Base-by-base conservation (phyloP, 2,329 filamentous ascomycete species). In the Scedosporium minutisporum region DNA sequence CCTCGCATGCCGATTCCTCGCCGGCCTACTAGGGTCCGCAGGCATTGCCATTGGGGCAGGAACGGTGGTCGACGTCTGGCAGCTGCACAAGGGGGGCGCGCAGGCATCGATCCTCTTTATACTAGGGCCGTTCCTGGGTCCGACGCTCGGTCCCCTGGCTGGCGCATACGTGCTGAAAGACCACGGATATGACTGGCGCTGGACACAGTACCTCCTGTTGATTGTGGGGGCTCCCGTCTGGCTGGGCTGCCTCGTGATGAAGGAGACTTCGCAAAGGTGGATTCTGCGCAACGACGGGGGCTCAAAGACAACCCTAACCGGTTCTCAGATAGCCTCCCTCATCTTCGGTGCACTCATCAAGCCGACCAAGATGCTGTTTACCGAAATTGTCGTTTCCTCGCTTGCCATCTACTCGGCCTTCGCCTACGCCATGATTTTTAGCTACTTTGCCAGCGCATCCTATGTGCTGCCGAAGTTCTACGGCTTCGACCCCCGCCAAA, bases 21-120 rank as follows among this genome's bases (percentile, higher is more conserved):
- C 83, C 48, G 89, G 89, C 29, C 88, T 87, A 16, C 86, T 87
- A 3, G 82, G 88, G 1, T 88, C 88, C 0, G 88, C 86, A 0
- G 88, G 90, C 0, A 88, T 91, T 70, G 87, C 88, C 6, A 87
- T 91, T 3, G 88, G 89, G 3, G 88, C 87, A 1, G 89, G 89
- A 1, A 90, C 88, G 0, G 88, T 92, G 63, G 84, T 88, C 14
- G 88, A 92, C 70, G 12, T 55, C n/a, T 55, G 51, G 51, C 18
- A 55, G 12, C 7, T 55, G 23, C 77, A 91, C 7, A 91, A 87
- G 87, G 85, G 89, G 63, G 71, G 88, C 60, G 88, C 88, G 1
- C 76, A 76, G 23, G 88, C 88, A 0, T 91, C 91, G 87, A 83
- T 87, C n/a, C 71, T 87, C 25, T 91, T 90, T 71, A 91, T 90